phyloP scores from a whole-genome alignment of 1,139 yeast genomes.

The Lodderomyces metapsilosis region DNA sequence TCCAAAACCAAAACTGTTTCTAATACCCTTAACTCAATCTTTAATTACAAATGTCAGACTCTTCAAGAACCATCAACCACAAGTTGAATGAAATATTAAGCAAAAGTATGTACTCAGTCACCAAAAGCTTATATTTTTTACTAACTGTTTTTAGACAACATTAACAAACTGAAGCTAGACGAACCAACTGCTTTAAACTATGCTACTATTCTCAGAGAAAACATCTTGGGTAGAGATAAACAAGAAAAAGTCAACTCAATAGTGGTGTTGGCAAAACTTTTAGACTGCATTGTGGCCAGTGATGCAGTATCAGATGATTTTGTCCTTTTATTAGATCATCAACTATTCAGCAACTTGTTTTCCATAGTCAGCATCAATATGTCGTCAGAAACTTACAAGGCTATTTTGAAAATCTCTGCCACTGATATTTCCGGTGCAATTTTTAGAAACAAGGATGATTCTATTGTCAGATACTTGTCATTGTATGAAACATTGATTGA shows the following conservation, averaged over 20 bases:
- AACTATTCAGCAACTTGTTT: slow-evolving; percentile 42
- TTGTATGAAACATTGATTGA: slow-evolving; percentile 44
- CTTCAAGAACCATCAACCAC: slow-evolving; percentile 46
- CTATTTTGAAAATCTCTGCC: slow-evolving; percentile 46
- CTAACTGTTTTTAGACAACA: slow-evolving; percentile 15
- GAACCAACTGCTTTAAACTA: slow-evolving; percentile 34
- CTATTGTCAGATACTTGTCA: slow-evolving; percentile 37
- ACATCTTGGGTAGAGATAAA: slow-evolving; percentile 47
- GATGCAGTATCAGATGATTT: slow-evolving; percentile 43
- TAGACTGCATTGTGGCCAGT: slow-evolving; percentile 43
- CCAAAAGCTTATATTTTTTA: slow-evolving; percentile 8
- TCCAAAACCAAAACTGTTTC: no score
- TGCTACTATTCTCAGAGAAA: slow-evolving; percentile 34
- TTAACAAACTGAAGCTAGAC: slow-evolving; percentile 33
- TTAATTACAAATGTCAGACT: slow-evolving; percentile 36
- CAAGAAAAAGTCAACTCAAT: slow-evolving; percentile 54
- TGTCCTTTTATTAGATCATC: slow-evolving; percentile 37
- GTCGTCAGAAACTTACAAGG: slow-evolving; percentile 51
- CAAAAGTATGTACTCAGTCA: slow-evolving; percentile 20
- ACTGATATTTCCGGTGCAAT: slow-evolving; percentile 46
- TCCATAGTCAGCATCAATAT: slow-evolving; percentile 44
- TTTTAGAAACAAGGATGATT: slow-evolving; percentile 33
- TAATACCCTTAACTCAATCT: no score
- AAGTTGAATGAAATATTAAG: slow-evolving; percentile 45
- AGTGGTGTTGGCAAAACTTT: slow-evolving; percentile 51